Conservation (phyloP, 768 basidiomycete species). For the Gymnopilus dilepis region DNA sequence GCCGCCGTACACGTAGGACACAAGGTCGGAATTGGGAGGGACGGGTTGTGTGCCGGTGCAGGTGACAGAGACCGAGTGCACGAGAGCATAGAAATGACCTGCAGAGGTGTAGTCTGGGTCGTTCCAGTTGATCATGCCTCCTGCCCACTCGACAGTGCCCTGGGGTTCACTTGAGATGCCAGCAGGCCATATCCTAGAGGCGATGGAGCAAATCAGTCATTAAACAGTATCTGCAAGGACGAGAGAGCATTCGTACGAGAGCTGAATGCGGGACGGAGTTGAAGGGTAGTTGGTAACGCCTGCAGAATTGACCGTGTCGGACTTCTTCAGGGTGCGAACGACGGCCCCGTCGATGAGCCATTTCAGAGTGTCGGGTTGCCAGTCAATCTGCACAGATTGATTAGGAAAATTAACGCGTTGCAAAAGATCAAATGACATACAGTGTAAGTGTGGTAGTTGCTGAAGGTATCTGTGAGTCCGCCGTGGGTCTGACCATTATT, state of each 20-base stretch:
- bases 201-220: no score
- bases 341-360: slow-evolving; percentile 74
- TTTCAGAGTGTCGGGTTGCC: slow-evolving; percentile 70
- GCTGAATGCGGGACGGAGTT: slow-evolving; percentile 81
- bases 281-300: slow-evolving; percentile 71
- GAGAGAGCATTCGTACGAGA: slow-evolving; percentile 56
- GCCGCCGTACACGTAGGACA: slow-evolving; percentile 65
- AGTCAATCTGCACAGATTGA: slow-evolving; percentile 67
- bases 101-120: slow-evolving; percentile 78
- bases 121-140: slow-evolving; percentile 82
- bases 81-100: slow-evolving; percentile 74
- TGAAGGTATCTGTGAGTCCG: slow-evolving; percentile 65
- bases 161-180: slow-evolving; percentile 63
- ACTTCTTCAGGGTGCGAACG: slow-evolving; percentile 70
- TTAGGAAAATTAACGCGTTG: background rate
- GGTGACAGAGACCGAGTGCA: slow-evolving; percentile 65
- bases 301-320: slow-evolving; percentile 58
- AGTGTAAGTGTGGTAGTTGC: slow-evolving; percentile 77
- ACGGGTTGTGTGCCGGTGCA: slow-evolving; percentile 60
- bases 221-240: background rate
- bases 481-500: slow-evolving; percentile 55
- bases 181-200: slow-evolving; percentile 77
- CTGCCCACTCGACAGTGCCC: slow-evolving; percentile 82
- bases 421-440: slow-evolving; percentile 43
- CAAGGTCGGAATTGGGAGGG: slow-evolving; percentile 48